Percentiles rank a stretch among this genome's conserved stretches.
These are phyloP conservation scores for Apocynum venetum DNA, from an alignment of 257 asterid genomes.

Conservation along the genomic window DNA sequence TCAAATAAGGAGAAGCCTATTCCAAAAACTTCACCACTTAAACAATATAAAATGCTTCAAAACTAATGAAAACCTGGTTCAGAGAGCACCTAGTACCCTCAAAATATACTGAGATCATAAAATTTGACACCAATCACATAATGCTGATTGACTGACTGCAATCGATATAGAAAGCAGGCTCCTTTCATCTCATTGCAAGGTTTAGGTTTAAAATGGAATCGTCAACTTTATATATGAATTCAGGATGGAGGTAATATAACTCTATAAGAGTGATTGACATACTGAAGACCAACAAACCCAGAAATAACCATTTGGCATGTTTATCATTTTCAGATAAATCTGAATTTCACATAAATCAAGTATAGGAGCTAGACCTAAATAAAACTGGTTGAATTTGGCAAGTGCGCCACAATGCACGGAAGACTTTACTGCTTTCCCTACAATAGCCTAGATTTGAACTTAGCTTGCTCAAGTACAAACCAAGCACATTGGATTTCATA, in stretches of 20 bases:
- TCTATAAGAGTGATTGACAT: background rate
- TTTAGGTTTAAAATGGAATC: background rate
- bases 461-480: background rate
- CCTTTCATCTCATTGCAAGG: background rate
- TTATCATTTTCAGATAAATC: background rate
- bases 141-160: background rate
- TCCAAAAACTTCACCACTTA: background rate
- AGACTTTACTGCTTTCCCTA: background rate
- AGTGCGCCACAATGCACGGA: background rate
- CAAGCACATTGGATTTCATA: background rate
- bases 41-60: background rate
- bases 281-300: background rate
- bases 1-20: background rate
- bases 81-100: background rate
- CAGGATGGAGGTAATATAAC: background rate
- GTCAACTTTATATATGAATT: background rate
- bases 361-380: background rate
- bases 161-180: background rate
- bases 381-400: background rate
- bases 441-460: background rate
- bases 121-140: background rate
- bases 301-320: background rate
- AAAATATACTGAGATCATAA: background rate
- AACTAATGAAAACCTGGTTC: background rate
- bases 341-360: background rate